Evolutionary conservation across 345 rosid species (phyloP).

Genomic region (Melastoma malabathricum): DNA sequence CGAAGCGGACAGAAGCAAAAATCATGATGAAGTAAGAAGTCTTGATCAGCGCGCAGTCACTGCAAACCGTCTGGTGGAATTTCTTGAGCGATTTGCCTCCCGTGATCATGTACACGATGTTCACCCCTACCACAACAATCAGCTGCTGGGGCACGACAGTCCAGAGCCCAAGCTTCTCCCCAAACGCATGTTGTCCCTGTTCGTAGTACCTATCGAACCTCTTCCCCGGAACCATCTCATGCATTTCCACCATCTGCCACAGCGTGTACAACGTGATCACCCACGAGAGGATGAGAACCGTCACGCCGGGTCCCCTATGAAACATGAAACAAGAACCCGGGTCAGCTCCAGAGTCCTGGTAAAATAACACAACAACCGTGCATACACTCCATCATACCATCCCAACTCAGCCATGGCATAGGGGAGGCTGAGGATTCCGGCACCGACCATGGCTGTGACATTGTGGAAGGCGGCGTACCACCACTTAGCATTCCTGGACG

Average conservation of each 20-base stretch:
- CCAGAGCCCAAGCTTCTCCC: slow-evolving; percentile 70
- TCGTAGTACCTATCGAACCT: slow-evolving; percentile 77
- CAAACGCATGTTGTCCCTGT: slow-evolving; percentile 62
- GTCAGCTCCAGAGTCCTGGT: not conserved
- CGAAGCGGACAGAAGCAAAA: slow-evolving; percentile 53
- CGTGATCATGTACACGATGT: slow-evolving; percentile 70
- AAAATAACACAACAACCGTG: not conserved
- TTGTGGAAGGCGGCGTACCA: slow-evolving; percentile 89
- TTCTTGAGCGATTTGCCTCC: slow-evolving; percentile 81
- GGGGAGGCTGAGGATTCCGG: slow-evolving; percentile 85
- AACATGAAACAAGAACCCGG: not conserved
- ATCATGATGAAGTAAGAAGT: slow-evolving; percentile 57
- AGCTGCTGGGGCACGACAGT: slow-evolving; percentile 75
- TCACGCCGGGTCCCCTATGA: slow-evolving; percentile 65
- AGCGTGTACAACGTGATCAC: slow-evolving; percentile 54
- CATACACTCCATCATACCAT: slow-evolving; percentile 27
- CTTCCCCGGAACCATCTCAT: slow-evolving; percentile 64
- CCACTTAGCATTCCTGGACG: slow-evolving; percentile 70
- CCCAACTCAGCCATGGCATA: slow-evolving; percentile 74
- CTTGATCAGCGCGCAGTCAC: slow-evolving; percentile 30
- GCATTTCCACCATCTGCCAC: slow-evolving; percentile 96
- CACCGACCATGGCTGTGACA: slow-evolving; percentile 86
- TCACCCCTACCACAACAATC: slow-evolving; percentile 47
- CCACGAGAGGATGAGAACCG: slow-evolving; percentile 47
- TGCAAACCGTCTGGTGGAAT: slow-evolving; percentile 40